These are phyloP conservation scores for Marasmius tenuissimus DNA, from an alignment of 1,284 basidiomycete species.

Conservation along the genomic window DNA sequence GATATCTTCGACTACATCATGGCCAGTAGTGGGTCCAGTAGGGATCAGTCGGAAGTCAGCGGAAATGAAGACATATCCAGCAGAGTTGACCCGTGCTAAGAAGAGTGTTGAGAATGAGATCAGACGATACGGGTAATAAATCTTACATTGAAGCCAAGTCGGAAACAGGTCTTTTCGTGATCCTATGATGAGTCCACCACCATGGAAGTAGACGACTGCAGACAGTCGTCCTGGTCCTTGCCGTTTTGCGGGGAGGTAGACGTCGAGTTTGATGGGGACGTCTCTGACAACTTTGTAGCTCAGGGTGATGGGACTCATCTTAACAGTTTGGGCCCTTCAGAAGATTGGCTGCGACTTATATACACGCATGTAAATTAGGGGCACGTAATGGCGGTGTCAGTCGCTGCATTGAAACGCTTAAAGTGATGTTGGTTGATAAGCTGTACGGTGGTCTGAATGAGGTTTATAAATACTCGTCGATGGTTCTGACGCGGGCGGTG, in stretches of 20 bases:
- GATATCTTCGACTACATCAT: constrained; percentile 14
- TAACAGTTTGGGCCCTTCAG: too few species aligned
- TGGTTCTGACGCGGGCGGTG: too few species aligned
- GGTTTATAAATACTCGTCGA: too few species aligned
- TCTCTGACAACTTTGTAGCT: neutral
- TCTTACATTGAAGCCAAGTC: constrained; percentile 10
- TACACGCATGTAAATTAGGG: too few species aligned
- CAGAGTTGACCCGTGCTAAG: constrained; percentile 7
- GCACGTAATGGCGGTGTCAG: too few species aligned
- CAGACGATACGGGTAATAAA: too few species aligned
- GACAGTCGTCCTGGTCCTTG: neutral
- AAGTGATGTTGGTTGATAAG: too few species aligned
- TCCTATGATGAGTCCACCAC: constrained; percentile 11
- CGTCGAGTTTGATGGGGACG: constrained; percentile 1
- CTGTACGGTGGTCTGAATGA: too few species aligned
- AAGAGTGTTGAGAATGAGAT: neutral
- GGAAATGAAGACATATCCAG: constrained; percentile 11
- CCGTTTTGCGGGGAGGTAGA: neutral
- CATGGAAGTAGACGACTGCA: constrained; percentile 12
- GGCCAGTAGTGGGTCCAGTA: constrained; percentile 8
- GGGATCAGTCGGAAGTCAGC: constrained; percentile 13
- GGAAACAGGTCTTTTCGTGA: constrained; percentile 12
- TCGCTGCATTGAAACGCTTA: too few species aligned
- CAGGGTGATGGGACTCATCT: neutral
- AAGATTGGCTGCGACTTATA: too few species aligned